These are phyloP conservation scores for Epichloe elymi DNA, from an alignment of 2,329 filamentous ascomycete species.

Conservation along the genomic window DNA sequence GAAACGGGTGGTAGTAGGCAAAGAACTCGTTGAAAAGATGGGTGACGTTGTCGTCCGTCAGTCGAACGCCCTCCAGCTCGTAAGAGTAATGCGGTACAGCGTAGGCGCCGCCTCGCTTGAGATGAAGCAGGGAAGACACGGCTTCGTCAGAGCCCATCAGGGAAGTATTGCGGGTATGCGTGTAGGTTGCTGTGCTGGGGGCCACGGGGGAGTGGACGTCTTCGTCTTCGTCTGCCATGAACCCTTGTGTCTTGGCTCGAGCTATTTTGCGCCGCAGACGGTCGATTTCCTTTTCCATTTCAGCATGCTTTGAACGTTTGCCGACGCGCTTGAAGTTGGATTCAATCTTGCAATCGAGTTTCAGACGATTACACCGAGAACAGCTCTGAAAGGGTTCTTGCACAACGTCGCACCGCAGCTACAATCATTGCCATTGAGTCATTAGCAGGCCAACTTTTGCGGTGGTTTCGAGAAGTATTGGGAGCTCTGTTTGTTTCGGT, in stretches of 20 bases:
- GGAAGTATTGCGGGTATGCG: constrained; percentile 48
- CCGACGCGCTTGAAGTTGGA: constrained; percentile 77
- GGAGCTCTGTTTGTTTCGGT: not conserved
- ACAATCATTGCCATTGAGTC: constrained; percentile 1
- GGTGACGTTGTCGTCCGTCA: constrained; percentile 49
- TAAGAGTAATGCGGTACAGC: constrained; percentile 45
- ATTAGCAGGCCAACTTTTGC: not conserved
- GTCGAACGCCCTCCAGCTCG: constrained; percentile 48
- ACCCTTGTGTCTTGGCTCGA: constrained; percentile 47
- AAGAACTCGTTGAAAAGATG: constrained; percentile 66
- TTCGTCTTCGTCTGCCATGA: constrained; percentile 39
- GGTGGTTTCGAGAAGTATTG: not conserved
- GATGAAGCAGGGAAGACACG: constrained; percentile 51
- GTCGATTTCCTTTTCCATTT: constrained; percentile 77
- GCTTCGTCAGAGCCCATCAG: constrained; percentile 57
- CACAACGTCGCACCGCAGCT: constrained; percentile 74
- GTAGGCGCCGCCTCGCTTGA: constrained; percentile 52
- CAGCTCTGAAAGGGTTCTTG: constrained; percentile 70
- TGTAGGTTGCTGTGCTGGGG: constrained; percentile 36
- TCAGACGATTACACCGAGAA: constrained; percentile 64
- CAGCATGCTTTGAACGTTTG: constrained; percentile 70
- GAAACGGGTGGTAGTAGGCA: constrained; percentile 60
- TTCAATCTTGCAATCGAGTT: constrained; percentile 74
- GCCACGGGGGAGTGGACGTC: constrained; percentile 47
- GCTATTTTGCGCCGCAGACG: constrained; percentile 48